Percentiles rank a stretch among this genome's conserved stretches.
Evolutionary conservation across 805 yeast genomes (phyloP).

Genomic region (Saccharomycopsis selenospora): DNA sequence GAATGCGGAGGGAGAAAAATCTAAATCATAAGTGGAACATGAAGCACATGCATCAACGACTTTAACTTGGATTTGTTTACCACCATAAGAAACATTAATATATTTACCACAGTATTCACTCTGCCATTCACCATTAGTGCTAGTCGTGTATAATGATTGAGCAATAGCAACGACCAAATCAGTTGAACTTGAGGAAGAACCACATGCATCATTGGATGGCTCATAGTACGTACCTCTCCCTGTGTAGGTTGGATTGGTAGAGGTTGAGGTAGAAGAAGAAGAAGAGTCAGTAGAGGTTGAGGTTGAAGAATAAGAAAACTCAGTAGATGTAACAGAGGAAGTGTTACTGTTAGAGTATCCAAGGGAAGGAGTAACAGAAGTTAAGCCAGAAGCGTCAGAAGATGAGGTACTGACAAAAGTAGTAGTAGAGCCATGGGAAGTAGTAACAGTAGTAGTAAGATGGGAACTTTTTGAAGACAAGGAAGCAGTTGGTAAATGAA

Average conservation of each 20-base stretch:
- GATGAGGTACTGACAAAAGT: not conserved
- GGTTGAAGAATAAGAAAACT: constrained; percentile 4
- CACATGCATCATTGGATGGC: constrained; percentile 49
- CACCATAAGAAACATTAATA: constrained; percentile 39
- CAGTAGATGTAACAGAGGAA: constrained; percentile 6
- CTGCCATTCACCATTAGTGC: constrained; percentile 34
- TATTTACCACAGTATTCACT: constrained; percentile 44
- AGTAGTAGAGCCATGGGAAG: not conserved
- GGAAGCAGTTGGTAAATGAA: not conserved
- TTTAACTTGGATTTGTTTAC: constrained; percentile 47
- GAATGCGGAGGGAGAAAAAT: constrained; percentile 58
- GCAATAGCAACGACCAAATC: constrained; percentile 51
- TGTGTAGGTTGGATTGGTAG: constrained; percentile 21
- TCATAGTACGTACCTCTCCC: constrained; percentile 40
- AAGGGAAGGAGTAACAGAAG: not conserved
- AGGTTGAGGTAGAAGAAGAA: constrained; percentile 20
- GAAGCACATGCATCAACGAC: constrained; percentile 54
- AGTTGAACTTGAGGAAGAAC: constrained; percentile 35
- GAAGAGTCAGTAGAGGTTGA: constrained; percentile 21
- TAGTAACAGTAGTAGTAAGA: not conserved
- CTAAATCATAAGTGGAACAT: constrained; percentile 44
- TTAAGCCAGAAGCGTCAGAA: not conserved
- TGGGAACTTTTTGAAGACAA: not conserved
- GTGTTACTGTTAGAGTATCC: not conserved
- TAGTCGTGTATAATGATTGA: constrained; percentile 27